These are phyloP conservation scores for Rhytidhysteron rufulum DNA, from an alignment of 2,329 filamentous ascomycete species.

Conservation along the genomic window DNA sequence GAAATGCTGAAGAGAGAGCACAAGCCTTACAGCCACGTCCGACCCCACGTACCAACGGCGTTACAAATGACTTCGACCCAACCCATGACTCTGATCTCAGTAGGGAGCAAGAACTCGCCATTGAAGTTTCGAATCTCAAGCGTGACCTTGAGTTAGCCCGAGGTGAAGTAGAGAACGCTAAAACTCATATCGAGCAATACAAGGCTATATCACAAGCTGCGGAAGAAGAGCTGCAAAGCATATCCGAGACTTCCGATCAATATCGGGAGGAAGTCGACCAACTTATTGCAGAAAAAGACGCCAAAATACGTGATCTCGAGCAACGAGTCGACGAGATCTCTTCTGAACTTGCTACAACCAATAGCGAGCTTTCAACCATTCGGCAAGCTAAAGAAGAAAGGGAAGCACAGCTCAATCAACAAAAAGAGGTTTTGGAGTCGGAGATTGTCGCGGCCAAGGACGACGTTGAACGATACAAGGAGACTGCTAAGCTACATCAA, in stretches of 20 bases:
- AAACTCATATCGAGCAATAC: constrained; percentile 80
- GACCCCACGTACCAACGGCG: constrained; percentile 55
- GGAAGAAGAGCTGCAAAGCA: constrained; percentile 79
- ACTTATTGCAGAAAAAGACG: constrained; percentile 71
- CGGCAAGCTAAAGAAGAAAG: constrained; percentile 77
- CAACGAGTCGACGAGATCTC: constrained; percentile 81
- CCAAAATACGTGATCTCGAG: constrained; percentile 74
- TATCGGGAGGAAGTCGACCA: constrained; percentile 83
- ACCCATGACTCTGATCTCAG: constrained; percentile 57
- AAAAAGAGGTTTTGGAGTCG: constrained; percentile 72
- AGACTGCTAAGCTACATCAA: constrained; percentile 79
- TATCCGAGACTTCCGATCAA: constrained; percentile 75
- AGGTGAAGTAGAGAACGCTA: constrained; percentile 75
- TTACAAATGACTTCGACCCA: constrained; percentile 43
- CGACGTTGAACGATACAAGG: constrained; percentile 73
- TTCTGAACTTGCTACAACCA: constrained; percentile 74
- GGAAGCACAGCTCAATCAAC: constrained; percentile 69
- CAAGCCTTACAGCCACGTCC: constrained; percentile 78
- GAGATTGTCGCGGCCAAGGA: constrained; percentile 81
- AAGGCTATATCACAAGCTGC: constrained; percentile 80
- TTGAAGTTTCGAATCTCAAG: constrained; percentile 82
- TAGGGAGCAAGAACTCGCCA: constrained; percentile 72
- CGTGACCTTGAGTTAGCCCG: constrained; percentile 79
- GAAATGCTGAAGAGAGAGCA: constrained; percentile 82
- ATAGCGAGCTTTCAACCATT: constrained; percentile 74